Base-by-base conservation (phyloP, 2,329 filamentous ascomycete genomes). In the Exutisphaerella laricina region DNA sequence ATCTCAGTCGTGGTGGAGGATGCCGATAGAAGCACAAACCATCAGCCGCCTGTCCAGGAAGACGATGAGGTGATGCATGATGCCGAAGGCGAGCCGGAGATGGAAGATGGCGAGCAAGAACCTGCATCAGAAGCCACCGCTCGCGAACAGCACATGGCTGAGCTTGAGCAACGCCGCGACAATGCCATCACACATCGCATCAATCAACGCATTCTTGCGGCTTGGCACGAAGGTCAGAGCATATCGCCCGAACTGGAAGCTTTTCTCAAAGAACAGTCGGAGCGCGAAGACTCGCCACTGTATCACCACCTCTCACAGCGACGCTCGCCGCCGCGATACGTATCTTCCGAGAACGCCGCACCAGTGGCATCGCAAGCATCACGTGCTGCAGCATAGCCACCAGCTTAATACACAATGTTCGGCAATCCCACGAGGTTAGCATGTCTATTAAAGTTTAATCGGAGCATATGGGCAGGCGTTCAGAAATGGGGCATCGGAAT, bases 201-300 rank as follows among this genome's bases (percentile, higher is more conserved):
- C 48, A 58, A 54, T n/a, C 56, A 58, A 29, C 56, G 56, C 31
- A 54, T 62, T 30, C 54, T 62, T 22, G 46, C 53, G 5, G 60
- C 59, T 4, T 55, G 55, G 50, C 53, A 59, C 30, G 55, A 57
- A 46, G 61, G 61, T 10, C 56, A 55, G 34, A 52, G 45, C 21
- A 48, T 64, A 33, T 54, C 58, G 16, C 59, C 60, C 9, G 59
- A 64, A 17, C 51, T 63, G 28, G 61, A 64, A 44, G 56, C 59
- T 38, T 60, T 58, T 28, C 57, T 64, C 41, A 64, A 64, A 36
- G 60, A 63, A 36, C 57, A 62, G 44, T 51, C 51, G 17, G 61
- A 63, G 45, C 55, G 56, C 25, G 56, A 57, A 23, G 50, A 51
- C 10, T 42, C 55, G 13, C 49, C 51, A 12, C 28, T 55, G 20